A percentile compares a stretch with the other conserved stretches of the same genome.
phyloP scores from a whole-genome alignment of 2,329 filamentous ascomycete genomes.

The Harringtonia lauricola region DNA sequence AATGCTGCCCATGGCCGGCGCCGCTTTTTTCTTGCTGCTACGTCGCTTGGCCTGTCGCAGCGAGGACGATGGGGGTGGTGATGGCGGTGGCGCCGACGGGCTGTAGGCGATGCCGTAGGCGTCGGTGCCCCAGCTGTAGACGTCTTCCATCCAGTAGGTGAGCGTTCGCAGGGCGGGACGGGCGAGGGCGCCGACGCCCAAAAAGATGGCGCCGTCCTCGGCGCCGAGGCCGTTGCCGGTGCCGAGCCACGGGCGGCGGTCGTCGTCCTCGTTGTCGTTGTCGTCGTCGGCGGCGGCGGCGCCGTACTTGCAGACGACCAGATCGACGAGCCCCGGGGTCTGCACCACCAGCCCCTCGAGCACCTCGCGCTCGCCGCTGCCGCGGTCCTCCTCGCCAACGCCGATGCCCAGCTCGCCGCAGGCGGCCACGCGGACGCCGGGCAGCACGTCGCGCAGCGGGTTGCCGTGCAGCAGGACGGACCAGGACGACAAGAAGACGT shows the following conservation, averaged over 20 bases:
- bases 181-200: slow-evolving; percentile 66
- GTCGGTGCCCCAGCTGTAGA: slow-evolving; percentile 73
- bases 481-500: slow-evolving; percentile 60
- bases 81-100: slow-evolving; percentile 52
- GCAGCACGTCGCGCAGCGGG: slow-evolving; percentile 67
- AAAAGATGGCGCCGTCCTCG: slow-evolving; percentile 77
- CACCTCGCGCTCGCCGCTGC: slow-evolving; percentile 87
- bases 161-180: slow-evolving; percentile 60
- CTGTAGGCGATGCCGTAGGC: slow-evolving; percentile 80
- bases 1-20: slow-evolving; percentile 5
- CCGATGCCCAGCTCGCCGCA: slow-evolving; percentile 88
- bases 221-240: slow-evolving; percentile 54
- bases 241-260: slow-evolving; percentile 55
- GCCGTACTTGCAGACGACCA: slow-evolving; percentile 81
- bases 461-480: slow-evolving; percentile 86
- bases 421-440: slow-evolving; percentile 77
- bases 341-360: slow-evolving; percentile 75
- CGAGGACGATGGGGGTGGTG: too few relatives aligned
- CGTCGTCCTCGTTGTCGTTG: not conserved
- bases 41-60: slow-evolving; percentile 10
- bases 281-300: slow-evolving; percentile 2
- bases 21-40: slow-evolving; percentile 17
- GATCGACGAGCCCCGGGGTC: slow-evolving; percentile 75
- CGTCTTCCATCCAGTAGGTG: slow-evolving; percentile 77
- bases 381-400: slow-evolving; percentile 90